These are phyloP conservation scores for Russula brevipes DNA, from an alignment of 768 basidiomycete species.

Conservation along the genomic window DNA sequence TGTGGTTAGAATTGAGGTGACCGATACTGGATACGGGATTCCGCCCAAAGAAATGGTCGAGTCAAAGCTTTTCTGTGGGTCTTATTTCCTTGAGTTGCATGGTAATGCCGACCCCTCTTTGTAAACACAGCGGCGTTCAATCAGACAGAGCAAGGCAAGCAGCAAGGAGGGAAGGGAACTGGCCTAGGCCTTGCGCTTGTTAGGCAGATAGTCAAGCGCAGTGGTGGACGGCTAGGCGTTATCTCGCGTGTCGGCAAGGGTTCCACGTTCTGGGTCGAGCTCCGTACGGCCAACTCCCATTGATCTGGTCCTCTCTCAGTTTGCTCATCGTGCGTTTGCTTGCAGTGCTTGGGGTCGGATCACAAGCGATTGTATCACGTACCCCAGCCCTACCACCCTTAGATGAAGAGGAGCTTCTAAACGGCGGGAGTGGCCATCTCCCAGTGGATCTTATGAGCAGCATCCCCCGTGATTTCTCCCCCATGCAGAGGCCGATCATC, in stretches of 20 bases:
- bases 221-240: constrained; percentile 43
- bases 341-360: constrained; percentile 63
- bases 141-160: constrained; percentile 70
- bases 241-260: constrained; percentile 51
- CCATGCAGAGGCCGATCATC: background rate
- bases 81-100: background rate
- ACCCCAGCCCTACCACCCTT: constrained; percentile 27
- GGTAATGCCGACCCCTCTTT: background rate
- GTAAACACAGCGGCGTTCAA: constrained; percentile 56
- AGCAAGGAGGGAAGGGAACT: constrained; percentile 56
- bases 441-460: constrained; percentile 9
- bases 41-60: constrained; percentile 61
- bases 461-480: background rate
- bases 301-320: background rate
- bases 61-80: constrained; percentile 65
- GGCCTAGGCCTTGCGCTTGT: constrained; percentile 50
- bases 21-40: constrained; percentile 69
- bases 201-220: constrained; percentile 49
- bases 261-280: constrained; percentile 85
- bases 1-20: constrained; percentile 80
- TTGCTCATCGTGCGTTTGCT: background rate
- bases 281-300: constrained; percentile 41
- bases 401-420: background rate
- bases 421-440: background rate
- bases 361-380: constrained; percentile 38